These are phyloP conservation scores for Brasenia schreberi DNA, from an alignment of 164 flowering plant genomes.

Conservation along the genomic window DNA sequence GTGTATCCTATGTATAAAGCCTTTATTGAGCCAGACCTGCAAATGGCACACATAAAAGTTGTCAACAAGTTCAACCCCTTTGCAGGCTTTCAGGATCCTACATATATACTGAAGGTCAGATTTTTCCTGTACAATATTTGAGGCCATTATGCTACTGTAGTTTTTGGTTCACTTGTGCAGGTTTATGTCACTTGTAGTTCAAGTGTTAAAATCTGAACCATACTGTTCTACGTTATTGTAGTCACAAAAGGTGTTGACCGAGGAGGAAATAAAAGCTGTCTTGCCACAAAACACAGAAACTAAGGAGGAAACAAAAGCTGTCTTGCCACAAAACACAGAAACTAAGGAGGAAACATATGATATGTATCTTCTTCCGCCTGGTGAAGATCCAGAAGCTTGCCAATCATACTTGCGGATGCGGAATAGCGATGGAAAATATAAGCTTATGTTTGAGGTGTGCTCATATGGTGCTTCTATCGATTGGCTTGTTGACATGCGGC, in stretches of 20 bases:
- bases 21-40: conserved; percentile 93
- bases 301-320: conserved; percentile 58
- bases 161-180: neutral
- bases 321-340: conserved; percentile 38
- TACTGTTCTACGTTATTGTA: conserved; percentile 22
- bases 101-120: conserved; percentile 79
- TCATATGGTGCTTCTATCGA: neutral
- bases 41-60: conserved; percentile 87
- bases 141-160: neutral
- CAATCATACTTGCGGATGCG: conserved; percentile 96
- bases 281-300: conserved; percentile 40
- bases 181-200: neutral
- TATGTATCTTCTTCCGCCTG: conserved; percentile 93
- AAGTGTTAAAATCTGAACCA: conserved; percentile 5
- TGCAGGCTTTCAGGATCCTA: conserved; percentile 87
- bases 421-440: conserved; percentile 92
- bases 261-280: conserved; percentile 45
- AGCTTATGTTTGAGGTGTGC: conserved; percentile 97
- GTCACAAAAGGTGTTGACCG: conserved; percentile 52
- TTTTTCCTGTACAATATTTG: neutral
- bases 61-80: conserved; percentile 94
- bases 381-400: conserved; percentile 97
- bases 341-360: conserved; percentile 77
- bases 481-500: neutral
- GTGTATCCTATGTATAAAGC: conserved; percentile 99